Conservation (phyloP, 1,284 basidiomycete genomes). For the Mycena citricolor region DNA sequence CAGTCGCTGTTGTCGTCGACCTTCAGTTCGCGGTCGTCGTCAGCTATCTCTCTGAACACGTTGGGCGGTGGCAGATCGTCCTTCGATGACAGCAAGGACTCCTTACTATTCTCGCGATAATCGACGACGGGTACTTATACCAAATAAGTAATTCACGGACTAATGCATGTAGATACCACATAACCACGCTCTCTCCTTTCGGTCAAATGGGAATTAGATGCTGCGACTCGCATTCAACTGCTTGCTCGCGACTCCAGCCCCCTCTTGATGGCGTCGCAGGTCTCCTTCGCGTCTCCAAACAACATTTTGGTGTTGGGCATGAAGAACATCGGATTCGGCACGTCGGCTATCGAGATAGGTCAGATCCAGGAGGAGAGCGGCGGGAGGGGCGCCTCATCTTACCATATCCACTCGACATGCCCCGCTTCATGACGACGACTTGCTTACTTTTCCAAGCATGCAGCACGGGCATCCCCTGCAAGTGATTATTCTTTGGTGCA, state of each 20-base stretch:
- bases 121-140: slow-evolving; percentile 6
- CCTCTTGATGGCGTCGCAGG: slow-evolving; percentile 72
- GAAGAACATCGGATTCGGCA: slow-evolving; percentile 88
- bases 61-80: slow-evolving; percentile 14
- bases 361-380: slow-evolving; percentile 12
- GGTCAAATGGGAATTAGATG: too few species aligned
- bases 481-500: slow-evolving; percentile 1
- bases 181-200: slow-evolving; percentile 20
- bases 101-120: slow-evolving; percentile 21
- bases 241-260: slow-evolving; percentile 46
- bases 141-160: background rate
- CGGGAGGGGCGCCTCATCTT: slow-evolving; percentile 23
- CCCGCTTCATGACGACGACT: slow-evolving; percentile 87
- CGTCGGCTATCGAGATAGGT: slow-evolving; percentile 58
- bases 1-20: slow-evolving; percentile 21
- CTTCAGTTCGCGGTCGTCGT: slow-evolving; percentile 26
- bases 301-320: slow-evolving; percentile 87
- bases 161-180: background rate
- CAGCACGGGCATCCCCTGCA: slow-evolving; percentile 80
- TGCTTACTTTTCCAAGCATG: slow-evolving; percentile 91
- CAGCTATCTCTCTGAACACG: slow-evolving; percentile 23
- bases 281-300: slow-evolving; percentile 85
- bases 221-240: background rate
- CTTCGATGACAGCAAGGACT: slow-evolving; percentile 23
- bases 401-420: slow-evolving; percentile 84